Evolutionary conservation across 805 yeast genomes (phyloP), one percentile per base, ranked within the genome.

Genomic region (Metschnikowia proteae): DNA sequence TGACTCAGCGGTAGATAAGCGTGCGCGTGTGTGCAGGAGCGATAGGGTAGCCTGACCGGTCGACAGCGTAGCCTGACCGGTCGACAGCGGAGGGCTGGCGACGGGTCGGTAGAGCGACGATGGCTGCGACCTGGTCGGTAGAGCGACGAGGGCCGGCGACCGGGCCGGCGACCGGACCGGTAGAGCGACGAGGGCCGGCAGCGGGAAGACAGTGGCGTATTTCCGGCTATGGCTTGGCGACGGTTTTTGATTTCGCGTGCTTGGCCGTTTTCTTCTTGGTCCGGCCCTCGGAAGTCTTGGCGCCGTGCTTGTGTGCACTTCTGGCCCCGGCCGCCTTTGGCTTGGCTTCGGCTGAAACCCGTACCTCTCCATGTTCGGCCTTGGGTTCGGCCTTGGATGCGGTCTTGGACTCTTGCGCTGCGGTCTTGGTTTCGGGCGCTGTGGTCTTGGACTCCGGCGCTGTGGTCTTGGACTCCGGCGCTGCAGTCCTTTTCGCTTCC

Each of bases 1-100:
- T 40, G 43, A 40, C 29, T 40, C 43, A 40, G 43, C 33, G 29
- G n/a, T 36, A 36, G 38, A 39, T 39, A 39, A 39, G 43, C 43
- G 43, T 22, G 35, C 17, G 36, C n/a, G 36, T 23, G 29, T 28
- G 3, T 40, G 43, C 43, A 40, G 43, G 43, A 40, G 43, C 43
- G 7, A 31, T 3, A 11, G 13, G 17, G 26, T 29, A 39, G 43
- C 42, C 9, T 35, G 5, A 11, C 5, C 23, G 17, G 17, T 23
- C 35, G 17, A n/a, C 36, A 13, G 8, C 10, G 23, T 17, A 17
- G 43, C 42, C 9, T 35, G 5, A 11, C 5, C 23, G 17, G 17
- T 23, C 35, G 17, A n/a, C 36, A 13, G 8, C 10, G 23, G 5
- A 8, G 13, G 36, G 17, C 6, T 17, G 9, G 43, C 42, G 17